Conservation (phyloP, 2,329 filamentous ascomycete species). For the Phyllosticta paracitricarpa region DNA sequence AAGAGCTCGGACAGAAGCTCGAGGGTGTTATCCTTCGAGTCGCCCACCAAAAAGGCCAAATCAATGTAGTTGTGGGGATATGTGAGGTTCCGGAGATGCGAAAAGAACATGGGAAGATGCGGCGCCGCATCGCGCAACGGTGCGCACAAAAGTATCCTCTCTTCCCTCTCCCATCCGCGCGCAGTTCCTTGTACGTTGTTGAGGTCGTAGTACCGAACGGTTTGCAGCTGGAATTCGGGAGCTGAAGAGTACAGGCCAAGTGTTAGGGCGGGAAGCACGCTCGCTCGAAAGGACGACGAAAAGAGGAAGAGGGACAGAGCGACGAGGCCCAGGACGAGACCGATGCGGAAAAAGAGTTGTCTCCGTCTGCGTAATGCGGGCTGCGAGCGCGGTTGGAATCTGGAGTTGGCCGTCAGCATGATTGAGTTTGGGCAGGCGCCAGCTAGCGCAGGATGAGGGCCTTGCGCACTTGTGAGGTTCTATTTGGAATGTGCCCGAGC, state of each 20-base stretch:
- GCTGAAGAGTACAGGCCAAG: slow-evolving; percentile 59
- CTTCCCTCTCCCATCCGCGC: slow-evolving; percentile 90
- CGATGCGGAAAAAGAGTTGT: slow-evolving; percentile 61
- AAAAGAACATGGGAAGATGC: slow-evolving; percentile 96
- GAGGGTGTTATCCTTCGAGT: slow-evolving; percentile 89
- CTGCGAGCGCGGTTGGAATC: slow-evolving; percentile 76
- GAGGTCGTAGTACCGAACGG: slow-evolving; percentile 93
- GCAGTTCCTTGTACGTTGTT: slow-evolving; percentile 84
- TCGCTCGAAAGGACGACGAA: slow-evolving; percentile 62
- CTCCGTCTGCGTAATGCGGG: slow-evolving; percentile 63
- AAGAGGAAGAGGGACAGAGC: slow-evolving; percentile 58
- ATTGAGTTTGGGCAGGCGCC: slow-evolving; percentile 14
- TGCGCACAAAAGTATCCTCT: slow-evolving; percentile 89
- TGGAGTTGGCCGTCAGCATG: slow-evolving; percentile 32
- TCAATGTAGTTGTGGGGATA: slow-evolving; percentile 97
- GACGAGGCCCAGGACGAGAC: slow-evolving; percentile 44
- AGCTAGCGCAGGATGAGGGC: background rate
- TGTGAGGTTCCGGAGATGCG: slow-evolving; percentile 91
- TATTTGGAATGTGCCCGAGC: slow-evolving; percentile 66
- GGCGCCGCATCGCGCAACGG: slow-evolving; percentile 86
- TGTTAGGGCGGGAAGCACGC: slow-evolving; percentile 52
- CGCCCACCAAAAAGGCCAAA: slow-evolving; percentile 90
- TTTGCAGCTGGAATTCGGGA: slow-evolving; percentile 75
- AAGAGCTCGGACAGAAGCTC: slow-evolving; percentile 64
- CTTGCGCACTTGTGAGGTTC: slow-evolving; percentile 71